These are phyloP conservation scores for Rutstroemia sp. DNA, from an alignment of 2,329 filamentous ascomycete genomes.

Conservation along the genomic window DNA sequence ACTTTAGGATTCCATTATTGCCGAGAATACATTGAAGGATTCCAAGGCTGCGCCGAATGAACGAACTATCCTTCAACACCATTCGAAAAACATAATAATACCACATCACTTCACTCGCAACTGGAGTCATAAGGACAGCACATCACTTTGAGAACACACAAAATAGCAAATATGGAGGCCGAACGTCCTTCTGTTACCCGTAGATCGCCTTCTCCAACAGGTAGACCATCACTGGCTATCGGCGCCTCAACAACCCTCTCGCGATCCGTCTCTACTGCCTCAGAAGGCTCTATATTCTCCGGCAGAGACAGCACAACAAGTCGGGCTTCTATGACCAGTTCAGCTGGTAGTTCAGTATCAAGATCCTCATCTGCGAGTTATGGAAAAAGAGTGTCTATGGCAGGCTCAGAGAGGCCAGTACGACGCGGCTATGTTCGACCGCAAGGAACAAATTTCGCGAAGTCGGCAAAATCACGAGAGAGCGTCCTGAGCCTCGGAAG, in stretches of 20 bases:
- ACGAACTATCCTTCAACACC: no score
- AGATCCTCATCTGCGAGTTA: conserved; percentile 57
- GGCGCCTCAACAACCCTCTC: conserved; percentile 51
- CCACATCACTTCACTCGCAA: no score
- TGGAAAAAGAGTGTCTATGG: conserved; percentile 40
- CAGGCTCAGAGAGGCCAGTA: conserved; percentile 32
- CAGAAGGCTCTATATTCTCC: conserved; percentile 42
- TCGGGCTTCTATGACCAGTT: conserved; percentile 46
- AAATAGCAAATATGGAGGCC: conserved; percentile 1
- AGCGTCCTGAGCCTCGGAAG: conserved; percentile 95
- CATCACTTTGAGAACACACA: no score
- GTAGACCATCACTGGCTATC: conserved; percentile 54
- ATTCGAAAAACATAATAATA: no score
- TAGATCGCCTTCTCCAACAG: conserved; percentile 56
- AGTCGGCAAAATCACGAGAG: conserved; percentile 81
- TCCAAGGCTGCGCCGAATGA: no score
- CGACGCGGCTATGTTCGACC: conserved; percentile 30
- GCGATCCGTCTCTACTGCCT: conserved; percentile 56
- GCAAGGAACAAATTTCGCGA: conserved; percentile 59
- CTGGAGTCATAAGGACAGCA: no score
- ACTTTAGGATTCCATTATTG: not conserved
- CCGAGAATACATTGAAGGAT: no score
- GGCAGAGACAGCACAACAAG: conserved; percentile 32
- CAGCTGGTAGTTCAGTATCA: conserved; percentile 43
- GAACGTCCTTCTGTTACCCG: conserved; percentile 26